Percentiles rank a stretch among this genome's conserved stretches.
These are phyloP conservation scores for Dipteronia sinensis DNA, from an alignment of 345 rosid genomes.

Conservation along the genomic window DNA sequence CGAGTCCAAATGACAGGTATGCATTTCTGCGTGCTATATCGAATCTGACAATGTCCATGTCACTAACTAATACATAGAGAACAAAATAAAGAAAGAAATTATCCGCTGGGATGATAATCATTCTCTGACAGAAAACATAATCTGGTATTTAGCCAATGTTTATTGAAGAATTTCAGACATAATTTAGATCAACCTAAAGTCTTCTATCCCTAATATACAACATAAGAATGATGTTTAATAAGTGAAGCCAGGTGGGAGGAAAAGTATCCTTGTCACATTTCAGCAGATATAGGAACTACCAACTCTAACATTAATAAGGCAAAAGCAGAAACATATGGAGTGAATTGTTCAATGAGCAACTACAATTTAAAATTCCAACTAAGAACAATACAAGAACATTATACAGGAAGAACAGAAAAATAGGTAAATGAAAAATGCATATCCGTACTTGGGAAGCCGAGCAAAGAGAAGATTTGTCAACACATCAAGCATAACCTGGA, in stretches of 20 bases:
- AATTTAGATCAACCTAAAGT: slow-evolving; percentile 7
- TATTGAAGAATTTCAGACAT: slow-evolving; percentile 5
- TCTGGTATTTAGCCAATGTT: background rate
- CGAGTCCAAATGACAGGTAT: slow-evolving; percentile 17
- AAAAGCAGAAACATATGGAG: background rate
- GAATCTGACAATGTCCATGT: slow-evolving; percentile 15
- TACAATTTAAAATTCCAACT: background rate
- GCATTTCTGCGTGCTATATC: background rate
- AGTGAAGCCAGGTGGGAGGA: background rate
- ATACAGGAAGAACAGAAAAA: slow-evolving; percentile 7
- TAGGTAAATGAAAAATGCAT: slow-evolving; percentile 20
- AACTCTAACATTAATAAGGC: slow-evolving; percentile 1
- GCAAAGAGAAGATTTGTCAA: slow-evolving; percentile 98
- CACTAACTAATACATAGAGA: background rate
- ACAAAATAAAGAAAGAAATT: slow-evolving; percentile 1
- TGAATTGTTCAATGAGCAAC: background rate
- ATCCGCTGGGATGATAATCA: background rate
- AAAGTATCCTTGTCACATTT: background rate
- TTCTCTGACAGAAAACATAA: background rate
- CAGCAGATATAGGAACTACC: background rate
- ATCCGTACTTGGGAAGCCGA: slow-evolving; percentile 90
- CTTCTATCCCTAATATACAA: slow-evolving; percentile 1
- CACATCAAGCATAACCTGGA: slow-evolving; percentile 97
- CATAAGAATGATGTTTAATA: background rate
- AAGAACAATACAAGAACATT: background rate